Evolutionary conservation across 371 early-diverging fungal species (phyloP).

Genomic region (Mucor racemosus): DNA sequence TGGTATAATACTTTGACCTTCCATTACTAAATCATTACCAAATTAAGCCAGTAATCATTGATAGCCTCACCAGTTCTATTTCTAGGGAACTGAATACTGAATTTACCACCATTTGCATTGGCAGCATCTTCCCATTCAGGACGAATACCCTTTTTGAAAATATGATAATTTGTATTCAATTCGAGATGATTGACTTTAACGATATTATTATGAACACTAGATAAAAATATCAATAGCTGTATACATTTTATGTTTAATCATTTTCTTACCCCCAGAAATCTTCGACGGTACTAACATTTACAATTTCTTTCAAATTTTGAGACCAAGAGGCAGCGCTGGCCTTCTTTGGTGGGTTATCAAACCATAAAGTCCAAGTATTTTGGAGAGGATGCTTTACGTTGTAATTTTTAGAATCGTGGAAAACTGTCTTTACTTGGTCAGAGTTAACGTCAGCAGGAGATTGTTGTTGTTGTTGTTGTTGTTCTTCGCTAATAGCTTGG

Average conservation of each 20-base stretch:
- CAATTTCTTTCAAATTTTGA: constrained; percentile 84
- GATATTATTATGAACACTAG: constrained; percentile 80
- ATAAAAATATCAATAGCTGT: neutral
- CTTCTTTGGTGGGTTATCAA: constrained; percentile 85
- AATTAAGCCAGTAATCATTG: constrained; percentile 84
- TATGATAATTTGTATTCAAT: constrained; percentile 86
- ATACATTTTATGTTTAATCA: no score
- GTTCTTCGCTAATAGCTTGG: constrained; percentile 11
- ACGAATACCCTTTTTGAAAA: constrained; percentile 94
- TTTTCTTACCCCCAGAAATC: constrained; percentile 91
- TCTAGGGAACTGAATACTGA: constrained; percentile 83
- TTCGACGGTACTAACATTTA: constrained; percentile 89
- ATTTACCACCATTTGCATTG: constrained; percentile 95
- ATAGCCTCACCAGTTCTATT: constrained; percentile 68
- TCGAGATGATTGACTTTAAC: constrained; percentile 75
- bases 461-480: constrained; percentile 3
- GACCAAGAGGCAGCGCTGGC: constrained; percentile 83
- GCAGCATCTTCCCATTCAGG: constrained; percentile 98
- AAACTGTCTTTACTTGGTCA: constrained; percentile 65
- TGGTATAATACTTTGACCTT: neutral
- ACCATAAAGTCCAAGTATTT: constrained; percentile 93
- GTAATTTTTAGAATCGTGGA: constrained; percentile 70
- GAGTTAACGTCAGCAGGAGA: constrained; percentile 34
- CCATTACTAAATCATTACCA: constrained; percentile 51
- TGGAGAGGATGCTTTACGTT: constrained; percentile 91